These are phyloP conservation scores for Citrus australasica DNA, from an alignment of 345 rosid species.

Conservation along the genomic window DNA sequence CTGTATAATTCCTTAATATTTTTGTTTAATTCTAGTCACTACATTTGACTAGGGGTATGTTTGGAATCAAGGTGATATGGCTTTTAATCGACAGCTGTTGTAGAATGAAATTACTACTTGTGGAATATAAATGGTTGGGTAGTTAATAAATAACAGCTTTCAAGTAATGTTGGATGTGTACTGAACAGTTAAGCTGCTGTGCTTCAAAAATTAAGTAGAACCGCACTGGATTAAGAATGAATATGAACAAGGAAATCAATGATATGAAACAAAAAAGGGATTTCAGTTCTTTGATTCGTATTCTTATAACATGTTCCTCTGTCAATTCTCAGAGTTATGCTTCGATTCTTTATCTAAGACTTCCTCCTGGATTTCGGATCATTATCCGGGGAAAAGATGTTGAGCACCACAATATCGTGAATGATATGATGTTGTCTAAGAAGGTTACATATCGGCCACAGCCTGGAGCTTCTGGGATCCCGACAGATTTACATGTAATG, in stretches of 20 bases:
- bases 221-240: not conserved
- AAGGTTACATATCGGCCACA: conserved; percentile 81
- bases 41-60: not conserved
- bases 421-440: conserved; percentile 92
- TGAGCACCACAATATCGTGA: conserved; percentile 92
- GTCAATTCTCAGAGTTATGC: conserved; percentile 67
- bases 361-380: conserved; percentile 77
- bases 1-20: not conserved
- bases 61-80: not conserved
- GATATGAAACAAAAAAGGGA: not conserved
- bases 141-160: too few species aligned
- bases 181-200: not conserved
- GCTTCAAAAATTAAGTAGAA: not conserved
- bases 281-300: not conserved
- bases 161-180: not conserved
- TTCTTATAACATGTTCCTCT: not conserved
- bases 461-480: conserved; percentile 44
- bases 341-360: conserved; percentile 88
- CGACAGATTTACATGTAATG: conserved; percentile 51
- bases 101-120: too few species aligned
- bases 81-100: too few species aligned
- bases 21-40: not conserved
- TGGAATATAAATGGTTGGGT: not conserved
- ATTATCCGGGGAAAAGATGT: conserved; percentile 90
- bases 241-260: not conserved